Evolutionary conservation across 2,329 filamentous ascomycete species (phyloP).

Genomic region (Gnomoniopsis smithogilvyi): DNA sequence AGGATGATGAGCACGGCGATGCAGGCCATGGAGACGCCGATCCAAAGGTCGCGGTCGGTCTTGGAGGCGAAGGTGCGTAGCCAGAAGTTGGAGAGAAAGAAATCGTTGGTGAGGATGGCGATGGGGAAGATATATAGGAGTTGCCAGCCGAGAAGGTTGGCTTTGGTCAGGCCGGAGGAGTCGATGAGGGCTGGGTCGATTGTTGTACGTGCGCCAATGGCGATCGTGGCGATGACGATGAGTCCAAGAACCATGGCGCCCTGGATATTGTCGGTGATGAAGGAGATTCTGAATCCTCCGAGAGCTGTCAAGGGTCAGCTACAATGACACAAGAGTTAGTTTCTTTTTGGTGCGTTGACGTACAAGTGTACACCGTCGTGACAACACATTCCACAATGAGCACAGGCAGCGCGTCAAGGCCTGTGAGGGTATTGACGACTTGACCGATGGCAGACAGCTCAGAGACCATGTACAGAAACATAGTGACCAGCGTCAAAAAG

Average conservation of each 20-base stretch:
- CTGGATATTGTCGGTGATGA: slow-evolving; percentile 80
- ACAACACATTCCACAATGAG: slow-evolving; percentile 75
- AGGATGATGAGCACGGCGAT: slow-evolving; percentile 65
- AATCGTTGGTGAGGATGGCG: slow-evolving; percentile 79
- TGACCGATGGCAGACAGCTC: slow-evolving; percentile 80
- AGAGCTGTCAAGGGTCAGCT: slow-evolving; percentile 49
- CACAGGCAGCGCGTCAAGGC: slow-evolving; percentile 68
- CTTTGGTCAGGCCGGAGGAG: slow-evolving; percentile 64
- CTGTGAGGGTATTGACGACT: slow-evolving; percentile 71
- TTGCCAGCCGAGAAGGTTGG: slow-evolving; percentile 76
- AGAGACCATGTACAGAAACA: slow-evolving; percentile 85
- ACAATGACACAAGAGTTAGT: no score
- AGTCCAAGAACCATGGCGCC: slow-evolving; percentile 73
- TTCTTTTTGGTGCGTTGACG: slow-evolving; percentile 21
- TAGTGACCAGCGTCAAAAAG: slow-evolving; percentile 72
- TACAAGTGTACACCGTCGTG: slow-evolving; percentile 82
- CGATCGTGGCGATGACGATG: slow-evolving; percentile 72
- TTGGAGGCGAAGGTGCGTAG: slow-evolving; percentile 77
- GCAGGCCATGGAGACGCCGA: slow-evolving; percentile 69
- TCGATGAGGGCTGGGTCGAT: slow-evolving; percentile 68
- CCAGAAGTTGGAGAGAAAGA: slow-evolving; percentile 84
- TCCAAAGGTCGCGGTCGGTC: slow-evolving; percentile 73
- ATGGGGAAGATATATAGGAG: slow-evolving; percentile 81
- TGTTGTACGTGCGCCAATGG: slow-evolving; percentile 72
- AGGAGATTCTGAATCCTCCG: slow-evolving; percentile 80